Evolutionary conservation across 2,329 filamentous ascomycete genomes (phyloP), one percentile per base, ranked within the genome.

Genomic region (Amauroascus niger): DNA sequence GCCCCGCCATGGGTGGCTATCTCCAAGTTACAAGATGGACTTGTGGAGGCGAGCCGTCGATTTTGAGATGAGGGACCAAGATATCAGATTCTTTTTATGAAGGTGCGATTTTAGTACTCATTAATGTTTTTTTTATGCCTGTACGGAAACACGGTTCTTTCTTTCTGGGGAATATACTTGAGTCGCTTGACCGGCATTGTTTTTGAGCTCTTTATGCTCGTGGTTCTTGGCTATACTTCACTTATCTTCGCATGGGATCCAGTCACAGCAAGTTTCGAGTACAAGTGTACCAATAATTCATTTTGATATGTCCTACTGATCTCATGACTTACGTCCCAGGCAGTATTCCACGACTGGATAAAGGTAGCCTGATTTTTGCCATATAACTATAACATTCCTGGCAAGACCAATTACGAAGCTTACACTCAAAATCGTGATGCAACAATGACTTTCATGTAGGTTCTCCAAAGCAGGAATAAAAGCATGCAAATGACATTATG

Each of bases 1-100:
- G 77, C 83, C 60, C 93, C 93, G 0, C 73, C 76, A 3, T 98
- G 93, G 93, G 81, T 82, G 6, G 83, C 84, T 8, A 75, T 89
- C 26, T 83, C 82, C 3, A 96, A 95, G 71, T 71, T 80, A 58
- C 76, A 76, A 24, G 85, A 89, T 70, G 90, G 88, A 0, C 70
- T 96, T 61, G 86, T 95, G 28, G 87, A 95, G 67, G 89, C 87
- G 20, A 83, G 76, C 64, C 89, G 86, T 74, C 71, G 71, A 9
- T 53, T 53, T 53, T 52, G 40, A 46, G n/a, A 11, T n/a, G n/a
- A 7, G 39, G 11, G 8, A 20, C 11, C n/a, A 41, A 3, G 6
- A 18, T 41, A 18, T 20, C n/a, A n/a, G n/a, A 43, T 7, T 5
- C 26, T 14, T 43, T 43, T 26, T 16, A 40, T 40, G 3, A n/a